Evolutionary conservation across 768 basidiomycete genomes (phyloP), one percentile per base, ranked within the genome.

Genomic region (Amanita phalloides): DNA sequence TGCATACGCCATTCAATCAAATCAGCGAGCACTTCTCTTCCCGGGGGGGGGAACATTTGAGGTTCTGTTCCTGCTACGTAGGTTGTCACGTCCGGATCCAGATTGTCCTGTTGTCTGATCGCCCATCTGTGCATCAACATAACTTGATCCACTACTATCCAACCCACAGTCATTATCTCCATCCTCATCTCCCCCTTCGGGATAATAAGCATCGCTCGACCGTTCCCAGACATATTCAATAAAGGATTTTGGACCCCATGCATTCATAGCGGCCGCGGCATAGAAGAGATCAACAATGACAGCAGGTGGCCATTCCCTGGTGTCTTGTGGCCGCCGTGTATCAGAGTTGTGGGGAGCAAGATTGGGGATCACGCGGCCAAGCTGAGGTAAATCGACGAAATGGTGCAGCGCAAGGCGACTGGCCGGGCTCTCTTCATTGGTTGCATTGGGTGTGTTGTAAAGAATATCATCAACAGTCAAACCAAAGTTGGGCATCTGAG

Each of bases 401-500:
- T 53, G 25, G 1, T 53, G 20, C 28, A 28, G 28, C 3, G 28
- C 8, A 28, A 28, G 28, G 28, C 28, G 8, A 28, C 28, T 28
- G 28, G 47, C 32, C 11, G 46, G 44, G 20, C 51, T 33, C 25
- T 25, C 51, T 52, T 46, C 45, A 38, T 48, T 38, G 6, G 42
- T 21, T 50, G 7, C 32, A n/a, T 30, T 26, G 3, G 23, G 25
- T 26, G 28, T 1, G 6, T 11, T 23, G 48, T 50, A 41, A 39
- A 51, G 54, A 44, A 54, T 53, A 42, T 54, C 54, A 30, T 51
- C 32, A 8, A 50, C 49, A 38, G 33, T 39, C 43, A 54, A 36
- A 32, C 17, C 33, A 45, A 54, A 53, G 51, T 53, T 54, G 42
- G 54, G 54, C 2, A 51, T 54, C 54, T 54, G 43, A 28, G 28